Conservation (phyloP, 208 protist species). For the Crithidia bombi region DNA sequence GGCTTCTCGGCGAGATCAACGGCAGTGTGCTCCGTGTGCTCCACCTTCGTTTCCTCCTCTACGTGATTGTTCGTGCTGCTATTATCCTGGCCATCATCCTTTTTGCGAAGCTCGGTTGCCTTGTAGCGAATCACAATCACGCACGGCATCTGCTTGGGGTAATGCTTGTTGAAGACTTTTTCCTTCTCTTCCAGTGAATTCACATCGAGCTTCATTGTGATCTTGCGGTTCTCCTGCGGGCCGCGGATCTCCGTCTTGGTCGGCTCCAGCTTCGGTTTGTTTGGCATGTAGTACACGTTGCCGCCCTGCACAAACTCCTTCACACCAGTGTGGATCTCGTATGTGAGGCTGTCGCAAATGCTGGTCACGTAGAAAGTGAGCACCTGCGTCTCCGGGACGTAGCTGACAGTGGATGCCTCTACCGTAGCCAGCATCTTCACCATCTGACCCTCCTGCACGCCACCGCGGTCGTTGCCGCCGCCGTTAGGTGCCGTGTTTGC, state of each 20-base stretch:
- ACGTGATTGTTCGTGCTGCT: conserved; percentile 27
- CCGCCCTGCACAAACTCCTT: conserved; percentile 82
- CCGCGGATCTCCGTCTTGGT: conserved; percentile 70
- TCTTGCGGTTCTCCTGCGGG: conserved; percentile 73
- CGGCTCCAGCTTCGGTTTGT: conserved; percentile 91
- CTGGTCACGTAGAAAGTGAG: conserved; percentile 85
- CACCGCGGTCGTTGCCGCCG: conserved; percentile 45
- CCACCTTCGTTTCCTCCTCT: conserved; percentile 58
- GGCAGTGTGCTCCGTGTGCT: conserved; percentile 90
- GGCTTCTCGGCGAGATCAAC: conserved; percentile 81
- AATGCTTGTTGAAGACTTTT: conserved; percentile 87
- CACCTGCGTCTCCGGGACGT: conserved; percentile 64
- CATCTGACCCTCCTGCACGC: conserved; percentile 92
- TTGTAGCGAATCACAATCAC: conserved; percentile 90
- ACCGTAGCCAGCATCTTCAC: conserved; percentile 92
- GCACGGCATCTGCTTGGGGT: conserved; percentile 91
- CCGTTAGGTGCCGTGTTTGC: conserved; percentile 26
- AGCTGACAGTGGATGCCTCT: conserved; percentile 83
- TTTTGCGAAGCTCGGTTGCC: conserved; percentile 67
- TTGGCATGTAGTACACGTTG: conserved; percentile 83
- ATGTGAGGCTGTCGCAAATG: conserved; percentile 68
- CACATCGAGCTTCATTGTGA: conserved; percentile 80
- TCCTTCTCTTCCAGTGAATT: conserved; percentile 83
- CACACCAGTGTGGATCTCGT: conserved; percentile 92
- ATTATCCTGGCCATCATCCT: conserved; percentile 34